Conservation (phyloP, 768 basidiomycete genomes). For the Mycena epipterygia region DNA sequence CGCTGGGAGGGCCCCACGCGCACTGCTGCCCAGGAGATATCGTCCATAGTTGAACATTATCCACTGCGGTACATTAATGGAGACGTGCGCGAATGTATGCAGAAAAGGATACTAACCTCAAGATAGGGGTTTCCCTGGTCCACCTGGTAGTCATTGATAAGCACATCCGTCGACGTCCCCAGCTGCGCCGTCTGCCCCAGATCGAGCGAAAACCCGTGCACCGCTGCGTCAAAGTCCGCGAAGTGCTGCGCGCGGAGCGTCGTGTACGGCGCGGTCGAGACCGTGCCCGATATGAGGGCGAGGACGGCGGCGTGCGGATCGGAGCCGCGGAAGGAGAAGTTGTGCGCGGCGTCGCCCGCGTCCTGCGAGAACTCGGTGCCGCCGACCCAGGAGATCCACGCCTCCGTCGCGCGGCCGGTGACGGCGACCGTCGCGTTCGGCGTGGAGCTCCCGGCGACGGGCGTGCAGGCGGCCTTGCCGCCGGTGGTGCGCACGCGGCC, state of each 20-base stretch:
- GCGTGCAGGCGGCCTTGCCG: constrained; percentile 50
- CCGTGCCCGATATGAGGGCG: constrained; percentile 49
- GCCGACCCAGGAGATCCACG: constrained; percentile 82
- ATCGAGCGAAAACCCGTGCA: constrained; percentile 66
- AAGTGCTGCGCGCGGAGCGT: constrained; percentile 63
- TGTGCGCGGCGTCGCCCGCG: constrained; percentile 67
- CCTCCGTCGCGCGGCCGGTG: constrained; percentile 57
- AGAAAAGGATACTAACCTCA: constrained; percentile 48
- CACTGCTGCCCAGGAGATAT: constrained; percentile 74
- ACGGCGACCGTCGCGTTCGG: constrained; percentile 65
- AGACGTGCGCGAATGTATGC: too few species aligned
- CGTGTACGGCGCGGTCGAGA: constrained; percentile 49
- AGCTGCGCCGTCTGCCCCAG: constrained; percentile 72
- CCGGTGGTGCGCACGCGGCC: constrained; percentile 58
- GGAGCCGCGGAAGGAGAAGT: constrained; percentile 73
- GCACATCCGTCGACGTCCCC: constrained; percentile 67
- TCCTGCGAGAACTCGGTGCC: constrained; percentile 77
- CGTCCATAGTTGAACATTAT: constrained; percentile 80
- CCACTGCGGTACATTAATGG: constrained; percentile 52
- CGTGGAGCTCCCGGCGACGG: constrained; percentile 46
- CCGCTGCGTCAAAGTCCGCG: constrained; percentile 59
- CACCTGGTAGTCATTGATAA: constrained; percentile 65
- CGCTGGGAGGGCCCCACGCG: constrained; percentile 73
- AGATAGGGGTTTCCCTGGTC: constrained; percentile 73
- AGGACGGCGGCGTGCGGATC: constrained; percentile 69